Evolutionary conservation across 192 early-diverging fungal genomes (phyloP), one percentile per base, ranked within the genome.

Genomic region (Phlyctochytrium bullatum): DNA sequence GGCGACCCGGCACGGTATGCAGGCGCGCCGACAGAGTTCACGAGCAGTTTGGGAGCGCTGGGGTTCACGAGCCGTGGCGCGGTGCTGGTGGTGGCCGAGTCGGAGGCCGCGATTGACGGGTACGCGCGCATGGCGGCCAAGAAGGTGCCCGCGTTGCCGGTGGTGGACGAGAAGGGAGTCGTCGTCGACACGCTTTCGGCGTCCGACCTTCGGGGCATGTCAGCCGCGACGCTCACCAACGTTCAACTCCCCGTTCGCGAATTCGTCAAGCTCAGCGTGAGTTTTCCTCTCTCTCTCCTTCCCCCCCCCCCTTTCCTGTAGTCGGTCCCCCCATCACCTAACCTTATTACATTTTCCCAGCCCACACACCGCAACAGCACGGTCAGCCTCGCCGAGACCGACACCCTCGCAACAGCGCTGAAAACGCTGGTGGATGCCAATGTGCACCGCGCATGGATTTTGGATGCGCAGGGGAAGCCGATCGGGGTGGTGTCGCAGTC

Each of bases 391-490:
- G 16, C 59, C 65, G 32, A 69, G 59, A 20, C 73, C 3, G 74
- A 62, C 24, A 75, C 80, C 1, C 61, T 89, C 2, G 14, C 59
- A 14, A 57, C 66, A 2, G 67, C 81, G 2, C 25, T 89, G 2
- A 52, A 78, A 16, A 17, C 64, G 14, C 66, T 89, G 12, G 59
- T 73, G 4, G 71, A 70, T 14, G 23, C 80, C 14, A 59, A 80
- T 61, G 72, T 82, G n/a, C 88, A 89, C 64, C 77, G 85, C 14
- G 66, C 83, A 16, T 89, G 86, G 86, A 76, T 88, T 54, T 34
- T 83, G 23, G 78, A 84, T 30, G 50, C 61, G 0, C 30, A 36
- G 2, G 47, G 59, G 25, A 64, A 52, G n/a, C 77, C 86, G 0
- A 51, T 78, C 20, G 79, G 77, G 23, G 86, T 89, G 24, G 62